Conservation (phyloP, 495 filamentous ascomycete genomes). For the Neurospora sp. region DNA sequence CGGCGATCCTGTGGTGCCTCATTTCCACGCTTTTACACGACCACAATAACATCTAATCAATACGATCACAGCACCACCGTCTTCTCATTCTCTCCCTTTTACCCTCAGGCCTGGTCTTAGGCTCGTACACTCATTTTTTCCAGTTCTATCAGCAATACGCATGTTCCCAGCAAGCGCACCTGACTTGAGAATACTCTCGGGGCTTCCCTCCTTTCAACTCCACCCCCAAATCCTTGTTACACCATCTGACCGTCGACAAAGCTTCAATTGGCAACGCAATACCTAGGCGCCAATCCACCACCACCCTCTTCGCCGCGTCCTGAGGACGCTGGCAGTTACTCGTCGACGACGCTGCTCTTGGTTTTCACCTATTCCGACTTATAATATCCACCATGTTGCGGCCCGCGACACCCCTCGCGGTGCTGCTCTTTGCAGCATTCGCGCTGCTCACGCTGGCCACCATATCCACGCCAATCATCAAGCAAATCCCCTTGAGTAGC, state of each 20-base stretch:
- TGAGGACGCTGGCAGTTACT: slow-evolving; percentile 19
- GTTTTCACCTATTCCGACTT: neutral
- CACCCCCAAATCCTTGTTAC: neutral
- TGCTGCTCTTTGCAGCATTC: slow-evolving; percentile 81
- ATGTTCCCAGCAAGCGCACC: neutral
- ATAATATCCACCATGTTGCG: slow-evolving; percentile 48
- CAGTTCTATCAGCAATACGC: neutral
- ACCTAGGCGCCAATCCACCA: neutral
- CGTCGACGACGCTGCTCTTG: neutral
- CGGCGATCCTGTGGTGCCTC: neutral
- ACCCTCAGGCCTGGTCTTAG: neutral
- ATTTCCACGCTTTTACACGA: neutral
- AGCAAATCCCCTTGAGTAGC: slow-evolving; percentile 68
- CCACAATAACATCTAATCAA: neutral
- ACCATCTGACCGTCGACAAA: neutral
- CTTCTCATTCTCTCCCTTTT: neutral
- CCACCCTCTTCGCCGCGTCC: slow-evolving; percentile 17
- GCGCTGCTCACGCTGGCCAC: slow-evolving; percentile 76
- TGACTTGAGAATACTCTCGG: neutral
- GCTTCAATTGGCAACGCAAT: neutral
- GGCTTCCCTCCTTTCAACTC: neutral
- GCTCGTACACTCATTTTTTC: neutral
- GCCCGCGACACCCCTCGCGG: slow-evolving; percentile 83
- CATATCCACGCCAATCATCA: slow-evolving; percentile 86
- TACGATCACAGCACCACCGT: neutral